These are phyloP conservation scores for Spergularia marina DNA, from an alignment of 148 eudicot genomes.

Conservation along the genomic window DNA sequence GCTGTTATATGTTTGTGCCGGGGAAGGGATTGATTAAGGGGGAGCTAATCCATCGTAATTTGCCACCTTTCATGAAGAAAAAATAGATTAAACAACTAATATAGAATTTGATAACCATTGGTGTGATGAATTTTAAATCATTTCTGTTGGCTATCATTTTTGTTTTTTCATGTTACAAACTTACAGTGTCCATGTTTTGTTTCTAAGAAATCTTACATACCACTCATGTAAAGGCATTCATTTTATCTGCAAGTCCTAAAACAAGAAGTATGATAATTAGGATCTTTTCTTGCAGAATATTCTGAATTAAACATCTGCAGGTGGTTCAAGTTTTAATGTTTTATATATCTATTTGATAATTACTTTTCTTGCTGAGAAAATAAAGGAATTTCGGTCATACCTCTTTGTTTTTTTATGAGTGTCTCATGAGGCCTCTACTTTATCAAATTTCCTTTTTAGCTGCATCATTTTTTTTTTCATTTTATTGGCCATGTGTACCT, in stretches of 20 bases:
- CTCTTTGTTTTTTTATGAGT: background rate
- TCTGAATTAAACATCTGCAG: too few species aligned
- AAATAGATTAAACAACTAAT: too few species aligned
- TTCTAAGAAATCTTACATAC: background rate
- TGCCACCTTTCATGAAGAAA: background rate
- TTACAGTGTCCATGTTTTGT: background rate
- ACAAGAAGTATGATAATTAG: background rate
- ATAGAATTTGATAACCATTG: background rate
- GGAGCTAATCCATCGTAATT: background rate
- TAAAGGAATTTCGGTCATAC: background rate
- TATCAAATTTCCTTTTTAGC: background rate
- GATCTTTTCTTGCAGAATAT: too few species aligned
- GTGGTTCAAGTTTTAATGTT: too few species aligned
- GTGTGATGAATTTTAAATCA: background rate
- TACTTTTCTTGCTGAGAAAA: background rate
- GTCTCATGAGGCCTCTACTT: background rate
- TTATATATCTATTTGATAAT: background rate
- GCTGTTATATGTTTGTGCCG: background rate
- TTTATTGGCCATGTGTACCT: background rate
- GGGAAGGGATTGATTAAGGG: background rate
- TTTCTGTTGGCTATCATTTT: background rate
- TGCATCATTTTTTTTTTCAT: background rate
- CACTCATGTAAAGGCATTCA: background rate
- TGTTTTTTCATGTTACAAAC: background rate
- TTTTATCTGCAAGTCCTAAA: background rate